Base-by-base conservation (phyloP, 768 basidiomycete genomes). In the Naematelia encephala region DNA sequence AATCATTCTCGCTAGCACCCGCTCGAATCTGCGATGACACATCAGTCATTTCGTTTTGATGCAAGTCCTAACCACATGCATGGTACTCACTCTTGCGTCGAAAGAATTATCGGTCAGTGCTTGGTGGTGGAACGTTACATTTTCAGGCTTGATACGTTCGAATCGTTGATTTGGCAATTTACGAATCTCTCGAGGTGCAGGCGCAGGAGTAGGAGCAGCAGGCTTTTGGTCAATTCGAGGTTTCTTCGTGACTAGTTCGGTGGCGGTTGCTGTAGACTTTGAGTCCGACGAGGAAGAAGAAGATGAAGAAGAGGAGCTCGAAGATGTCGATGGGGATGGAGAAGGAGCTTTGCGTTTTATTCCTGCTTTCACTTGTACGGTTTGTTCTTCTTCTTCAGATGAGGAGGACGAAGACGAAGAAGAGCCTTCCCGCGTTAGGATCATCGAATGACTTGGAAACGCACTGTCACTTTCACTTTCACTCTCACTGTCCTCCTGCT, bases 91-190 rank as follows among this genome's bases (percentile, higher is more conserved):
- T 82, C 86, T 88, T 45, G 86, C 83, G 56, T 86, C 82, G 68
- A 93, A 99, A 25, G 85, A 81, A 70, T 94, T 98, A 68, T 92
- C 84, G 73, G 77, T 81, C 67, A 84, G 64, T 39, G 80, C 77
- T 25, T 80, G 78, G 60, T 85, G 80, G 19, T 76, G 71, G 63
- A 79, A 82, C 21, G 67, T 69, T 14, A 88, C 80, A 44, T 84
- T 80, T 19, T 87, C 84, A 1, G 82, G 80, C 64, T 91, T 86
- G 60, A 93, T 83, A 23, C 92, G 81, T 71, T 85, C 84, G 81
- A 97, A 99, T 19, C 89, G 86, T 52, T 84, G 82, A 68, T 85
- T 87, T 30, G 63, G 70, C 57, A 77, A 28, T 39, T 60, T 54
- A 43, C 64, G 68, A 29, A 57, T 69, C 50, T 65, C 27, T 44